phyloP scores from a whole-genome alignment of 2,329 filamentous ascomycete species.

The Aureobasidium melanogenum region DNA sequence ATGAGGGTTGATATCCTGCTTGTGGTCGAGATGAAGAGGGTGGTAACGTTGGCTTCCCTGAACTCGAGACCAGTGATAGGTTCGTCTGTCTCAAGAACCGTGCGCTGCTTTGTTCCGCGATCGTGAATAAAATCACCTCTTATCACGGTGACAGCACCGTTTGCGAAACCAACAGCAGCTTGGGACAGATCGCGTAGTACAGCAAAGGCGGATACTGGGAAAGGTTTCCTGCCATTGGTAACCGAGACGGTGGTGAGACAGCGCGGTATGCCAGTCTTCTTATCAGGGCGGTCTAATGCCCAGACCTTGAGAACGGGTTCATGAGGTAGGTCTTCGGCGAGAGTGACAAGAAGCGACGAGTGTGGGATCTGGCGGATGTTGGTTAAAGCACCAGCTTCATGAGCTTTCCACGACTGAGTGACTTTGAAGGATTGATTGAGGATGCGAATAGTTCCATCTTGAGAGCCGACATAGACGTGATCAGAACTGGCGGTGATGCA shows the following conservation, averaged over 20 bases:
- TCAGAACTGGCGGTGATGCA: slow-evolving; percentile 80
- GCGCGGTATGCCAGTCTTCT: slow-evolving; percentile 82
- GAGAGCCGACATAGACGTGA: slow-evolving; percentile 79
- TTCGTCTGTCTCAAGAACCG: slow-evolving; percentile 93
- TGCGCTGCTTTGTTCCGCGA: slow-evolving; percentile 84
- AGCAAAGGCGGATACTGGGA: slow-evolving; percentile 89
- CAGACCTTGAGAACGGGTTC: slow-evolving; percentile 94
- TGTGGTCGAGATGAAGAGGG: slow-evolving; percentile 86
- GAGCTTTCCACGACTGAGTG: slow-evolving; percentile 75
- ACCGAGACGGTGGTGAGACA: slow-evolving; percentile 81
- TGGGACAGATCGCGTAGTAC: slow-evolving; percentile 83
- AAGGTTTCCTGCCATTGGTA: slow-evolving; percentile 83
- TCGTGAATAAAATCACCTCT: slow-evolving; percentile 93
- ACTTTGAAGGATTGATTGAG: slow-evolving; percentile 82
- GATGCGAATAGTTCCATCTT: slow-evolving; percentile 79
- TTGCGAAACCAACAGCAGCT: slow-evolving; percentile 89
- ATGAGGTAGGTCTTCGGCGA: slow-evolving; percentile 76
- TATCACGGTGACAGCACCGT: slow-evolving; percentile 87
- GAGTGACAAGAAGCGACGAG: slow-evolving; percentile 75
- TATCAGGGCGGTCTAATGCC: slow-evolving; percentile 87
- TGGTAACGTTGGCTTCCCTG: slow-evolving; percentile 54
- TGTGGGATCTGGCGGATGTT: slow-evolving; percentile 89
- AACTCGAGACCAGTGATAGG: slow-evolving; percentile 89
- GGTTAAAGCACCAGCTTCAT: slow-evolving; percentile 71
- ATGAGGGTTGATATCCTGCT: slow-evolving; percentile 76